A percentile compares a stretch with the other conserved stretches of the same genome.
phyloP scores from a whole-genome alignment of 2,329 filamentous ascomycete species.

The Botrytis fabae region DNA sequence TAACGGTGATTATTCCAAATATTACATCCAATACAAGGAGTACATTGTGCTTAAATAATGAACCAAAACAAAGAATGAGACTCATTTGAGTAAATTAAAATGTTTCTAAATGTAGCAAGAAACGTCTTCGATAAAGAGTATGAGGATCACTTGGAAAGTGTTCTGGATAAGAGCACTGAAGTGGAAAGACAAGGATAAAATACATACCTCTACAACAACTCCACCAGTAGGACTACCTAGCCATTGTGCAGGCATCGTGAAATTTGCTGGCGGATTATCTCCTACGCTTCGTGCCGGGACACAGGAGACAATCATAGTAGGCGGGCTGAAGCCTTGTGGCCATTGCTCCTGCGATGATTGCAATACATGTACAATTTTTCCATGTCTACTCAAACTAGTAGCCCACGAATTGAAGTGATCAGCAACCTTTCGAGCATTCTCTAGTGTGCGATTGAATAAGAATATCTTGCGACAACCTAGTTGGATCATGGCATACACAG shows the following conservation, averaged over 20 bases:
- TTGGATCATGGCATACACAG: constrained; percentile 76
- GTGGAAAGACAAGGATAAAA: not conserved
- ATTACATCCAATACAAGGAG: not conserved
- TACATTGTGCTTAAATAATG: not conserved
- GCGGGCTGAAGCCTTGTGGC: constrained; percentile 62
- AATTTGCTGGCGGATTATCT: constrained; percentile 64
- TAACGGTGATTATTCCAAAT: too few relatives aligned
- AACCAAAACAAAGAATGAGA: not conserved
- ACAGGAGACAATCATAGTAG: constrained; percentile 74
- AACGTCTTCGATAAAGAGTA: not conserved
- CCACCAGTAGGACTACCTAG: constrained; percentile 71
- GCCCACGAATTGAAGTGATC: constrained; percentile 63
- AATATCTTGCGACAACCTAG: constrained; percentile 75
- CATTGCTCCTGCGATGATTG: constrained; percentile 59
- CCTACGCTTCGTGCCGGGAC: constrained; percentile 71
- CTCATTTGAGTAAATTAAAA: not conserved
- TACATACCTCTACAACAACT: constrained; percentile 62
- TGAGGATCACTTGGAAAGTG: not conserved
- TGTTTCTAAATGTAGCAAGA: not conserved
- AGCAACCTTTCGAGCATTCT: constrained; percentile 65
- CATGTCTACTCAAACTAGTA: constrained; percentile 35
- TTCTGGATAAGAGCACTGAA: not conserved
- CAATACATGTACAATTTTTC: constrained; percentile 50
- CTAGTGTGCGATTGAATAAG: constrained; percentile 68
- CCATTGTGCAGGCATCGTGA: constrained; percentile 69